These are phyloP conservation scores for Heritiera fomes DNA, from an alignment of 345 rosid genomes.

Conservation along the genomic window DNA sequence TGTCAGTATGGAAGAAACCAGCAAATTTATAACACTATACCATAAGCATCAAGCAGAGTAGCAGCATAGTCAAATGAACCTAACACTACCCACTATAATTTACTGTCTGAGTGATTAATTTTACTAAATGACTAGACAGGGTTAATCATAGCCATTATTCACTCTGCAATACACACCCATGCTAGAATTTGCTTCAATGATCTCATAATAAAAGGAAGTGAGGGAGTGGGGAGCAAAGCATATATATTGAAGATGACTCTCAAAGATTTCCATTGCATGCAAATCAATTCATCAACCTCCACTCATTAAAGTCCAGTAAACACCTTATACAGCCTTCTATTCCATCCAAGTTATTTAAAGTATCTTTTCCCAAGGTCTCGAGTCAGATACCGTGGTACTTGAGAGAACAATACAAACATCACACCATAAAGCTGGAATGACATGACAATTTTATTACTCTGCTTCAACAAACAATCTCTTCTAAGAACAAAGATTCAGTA, in stretches of 20 bases:
- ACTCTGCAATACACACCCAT: neutral
- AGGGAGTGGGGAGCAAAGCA: neutral
- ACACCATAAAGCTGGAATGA: neutral
- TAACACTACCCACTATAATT: neutral
- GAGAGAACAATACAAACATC: neutral
- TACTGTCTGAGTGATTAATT: neutral
- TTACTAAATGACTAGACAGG: neutral
- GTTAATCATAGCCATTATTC: conserved; percentile 10
- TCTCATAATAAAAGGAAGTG: neutral
- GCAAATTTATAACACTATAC: neutral
- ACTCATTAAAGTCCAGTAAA: neutral
- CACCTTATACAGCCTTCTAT: neutral
- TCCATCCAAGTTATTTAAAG: neutral
- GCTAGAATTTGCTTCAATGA: neutral
- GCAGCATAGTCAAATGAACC: neutral
- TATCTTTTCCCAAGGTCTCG: neutral
- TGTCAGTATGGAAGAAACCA: neutral
- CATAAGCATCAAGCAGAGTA: neutral
- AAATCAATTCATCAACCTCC: neutral
- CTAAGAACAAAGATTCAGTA: neutral
- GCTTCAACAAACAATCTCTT: neutral
- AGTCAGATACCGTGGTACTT: neutral
- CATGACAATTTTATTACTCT: neutral
- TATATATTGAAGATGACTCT: no score
- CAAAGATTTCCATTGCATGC: neutral